phyloP scores from a whole-genome alignment of 2,329 filamentous ascomycete species.

The Penicillium sp. region DNA sequence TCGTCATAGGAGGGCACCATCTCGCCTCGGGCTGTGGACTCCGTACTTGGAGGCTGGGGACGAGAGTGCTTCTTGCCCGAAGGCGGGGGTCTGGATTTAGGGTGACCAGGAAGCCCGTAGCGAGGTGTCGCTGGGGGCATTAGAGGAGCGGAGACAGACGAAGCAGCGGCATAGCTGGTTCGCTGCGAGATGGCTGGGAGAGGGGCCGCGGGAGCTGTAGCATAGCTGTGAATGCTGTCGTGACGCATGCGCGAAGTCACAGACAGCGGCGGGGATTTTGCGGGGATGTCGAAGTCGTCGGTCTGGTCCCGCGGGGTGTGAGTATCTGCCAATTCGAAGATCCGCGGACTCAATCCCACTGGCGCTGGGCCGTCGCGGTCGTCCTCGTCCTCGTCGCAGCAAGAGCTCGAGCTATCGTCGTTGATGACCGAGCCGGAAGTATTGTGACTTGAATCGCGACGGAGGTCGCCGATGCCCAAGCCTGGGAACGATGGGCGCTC shows the following conservation, averaged over 20 bases:
- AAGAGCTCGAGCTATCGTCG: conserved; percentile 18
- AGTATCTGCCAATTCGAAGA: conserved; percentile 11
- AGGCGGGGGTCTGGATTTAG: conserved; percentile 2
- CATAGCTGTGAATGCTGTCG: conserved; percentile 34
- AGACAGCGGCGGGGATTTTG: conserved; percentile 39
- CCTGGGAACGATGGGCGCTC: conserved; percentile 5
- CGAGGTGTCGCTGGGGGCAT: conserved; percentile 31
- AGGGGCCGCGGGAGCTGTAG: conserved; percentile 29
- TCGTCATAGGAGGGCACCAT: conserved; percentile 44
- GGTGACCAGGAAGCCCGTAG: conserved; percentile 18
- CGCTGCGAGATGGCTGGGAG: conserved; percentile 32
- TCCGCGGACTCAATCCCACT: conserved; percentile 1
- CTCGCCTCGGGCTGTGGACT: conserved; percentile 25
- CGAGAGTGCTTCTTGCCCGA: conserved; percentile 24
- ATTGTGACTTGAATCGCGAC: background rate
- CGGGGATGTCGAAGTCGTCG: conserved; percentile 25
- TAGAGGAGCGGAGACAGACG: conserved; percentile 28
- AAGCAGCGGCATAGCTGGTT: conserved; percentile 35
- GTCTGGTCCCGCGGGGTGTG: conserved; percentile 11
- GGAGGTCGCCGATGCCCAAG: conserved; percentile 15
- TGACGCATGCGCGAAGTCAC: conserved; percentile 42
- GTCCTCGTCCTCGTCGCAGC: conserved; percentile 29
- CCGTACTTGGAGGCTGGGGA: conserved; percentile 19
- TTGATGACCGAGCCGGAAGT: background rate
- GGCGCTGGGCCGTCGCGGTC: conserved; percentile 18